phyloP scores from a whole-genome alignment of 179 eudicot species.

The Beta macrorhiza region DNA sequence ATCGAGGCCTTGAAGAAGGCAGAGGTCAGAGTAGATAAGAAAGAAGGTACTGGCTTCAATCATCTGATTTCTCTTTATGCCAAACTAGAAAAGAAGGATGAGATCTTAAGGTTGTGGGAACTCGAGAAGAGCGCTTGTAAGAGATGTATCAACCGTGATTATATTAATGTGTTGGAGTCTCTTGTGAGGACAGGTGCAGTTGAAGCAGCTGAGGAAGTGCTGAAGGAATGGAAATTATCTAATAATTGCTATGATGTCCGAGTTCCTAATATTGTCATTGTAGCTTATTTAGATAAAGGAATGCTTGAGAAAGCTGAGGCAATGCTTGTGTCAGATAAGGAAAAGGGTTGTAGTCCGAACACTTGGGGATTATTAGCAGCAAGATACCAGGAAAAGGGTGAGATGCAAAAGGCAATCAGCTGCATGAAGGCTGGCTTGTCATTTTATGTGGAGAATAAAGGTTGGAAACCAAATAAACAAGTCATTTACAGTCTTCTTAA shows the following conservation, averaged over 20 bases:
- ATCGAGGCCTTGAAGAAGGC: conserved; percentile 54
- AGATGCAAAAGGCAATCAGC: conserved; percentile 44
- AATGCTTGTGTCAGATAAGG: conserved; percentile 47
- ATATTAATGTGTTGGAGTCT: conserved; percentile 54
- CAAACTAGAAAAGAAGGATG: conserved; percentile 50
- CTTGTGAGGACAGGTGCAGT: conserved; percentile 60
- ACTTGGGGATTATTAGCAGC: conserved; percentile 59
- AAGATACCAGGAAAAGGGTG: conserved; percentile 53
- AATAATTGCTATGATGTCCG: conserved; percentile 67
- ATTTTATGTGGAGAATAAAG: conserved; percentile 36
- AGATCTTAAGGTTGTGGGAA: conserved; percentile 76
- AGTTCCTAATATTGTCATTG: conserved; percentile 49
- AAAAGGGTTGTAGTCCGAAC: conserved; percentile 40
- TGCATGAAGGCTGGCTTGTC: conserved; percentile 54
- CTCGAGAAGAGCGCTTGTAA: conserved; percentile 61
- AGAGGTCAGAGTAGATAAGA: conserved; percentile 54
- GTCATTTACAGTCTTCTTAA: conserved; percentile 39
- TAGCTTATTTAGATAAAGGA: conserved; percentile 45
- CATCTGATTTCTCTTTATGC: conserved; percentile 75
- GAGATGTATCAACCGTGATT: conserved; percentile 71
- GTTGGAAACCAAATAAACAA: conserved; percentile 50
- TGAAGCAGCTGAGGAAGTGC: conserved; percentile 61
- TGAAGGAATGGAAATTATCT: conserved; percentile 74
- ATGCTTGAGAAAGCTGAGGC: conserved; percentile 62
- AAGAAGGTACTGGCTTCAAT: conserved; percentile 65